Evolutionary conservation across 768 basidiomycete genomes (phyloP).

Genomic region (Boletus vinaceobasis): DNA sequence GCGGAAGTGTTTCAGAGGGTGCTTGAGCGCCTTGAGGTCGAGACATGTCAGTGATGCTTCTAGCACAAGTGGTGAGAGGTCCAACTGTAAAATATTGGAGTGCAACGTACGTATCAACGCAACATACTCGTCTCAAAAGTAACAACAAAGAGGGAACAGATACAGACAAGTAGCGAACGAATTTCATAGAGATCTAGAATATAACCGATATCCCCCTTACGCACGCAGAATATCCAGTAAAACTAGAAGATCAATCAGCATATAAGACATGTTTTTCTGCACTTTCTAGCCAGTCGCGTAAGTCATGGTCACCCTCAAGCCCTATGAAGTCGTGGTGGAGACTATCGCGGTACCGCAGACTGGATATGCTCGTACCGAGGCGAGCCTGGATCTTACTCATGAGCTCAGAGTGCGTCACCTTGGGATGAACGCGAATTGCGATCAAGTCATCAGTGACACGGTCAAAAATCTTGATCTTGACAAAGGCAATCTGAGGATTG

Average conservation of each 20-base stretch:
- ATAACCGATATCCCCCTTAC: conserved; percentile 18
- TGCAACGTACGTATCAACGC: background rate
- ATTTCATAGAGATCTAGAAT: conserved; percentile 28
- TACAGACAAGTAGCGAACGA: conserved; percentile 15
- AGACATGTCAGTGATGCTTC: conserved; percentile 33
- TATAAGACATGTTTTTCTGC: conserved; percentile 84
- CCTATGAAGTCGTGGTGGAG: conserved; percentile 60
- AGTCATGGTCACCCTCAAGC: conserved; percentile 58
- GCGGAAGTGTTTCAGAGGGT: conserved; percentile 65
- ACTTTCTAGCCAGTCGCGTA: conserved; percentile 70
- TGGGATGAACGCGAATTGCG: conserved; percentile 94
- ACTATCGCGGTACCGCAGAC: conserved; percentile 75
- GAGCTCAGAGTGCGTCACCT: conserved; percentile 79
- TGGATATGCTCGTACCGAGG: conserved; percentile 68
- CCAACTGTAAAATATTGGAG: conserved; percentile 13
- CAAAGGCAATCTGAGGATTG: conserved; percentile 81
- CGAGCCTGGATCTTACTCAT: conserved; percentile 91
- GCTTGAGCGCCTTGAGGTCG: conserved; percentile 32
- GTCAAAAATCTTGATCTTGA: conserved; percentile 99
- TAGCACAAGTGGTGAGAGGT: background rate
- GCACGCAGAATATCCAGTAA: conserved; percentile 6
- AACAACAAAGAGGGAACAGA: background rate
- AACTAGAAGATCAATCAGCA: conserved; percentile 50
- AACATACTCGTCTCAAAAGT: background rate
- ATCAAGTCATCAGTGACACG: conserved; percentile 91